Conservation (phyloP, 1,139 yeast genomes). For the Scheffersomyces insectosa region DNA sequence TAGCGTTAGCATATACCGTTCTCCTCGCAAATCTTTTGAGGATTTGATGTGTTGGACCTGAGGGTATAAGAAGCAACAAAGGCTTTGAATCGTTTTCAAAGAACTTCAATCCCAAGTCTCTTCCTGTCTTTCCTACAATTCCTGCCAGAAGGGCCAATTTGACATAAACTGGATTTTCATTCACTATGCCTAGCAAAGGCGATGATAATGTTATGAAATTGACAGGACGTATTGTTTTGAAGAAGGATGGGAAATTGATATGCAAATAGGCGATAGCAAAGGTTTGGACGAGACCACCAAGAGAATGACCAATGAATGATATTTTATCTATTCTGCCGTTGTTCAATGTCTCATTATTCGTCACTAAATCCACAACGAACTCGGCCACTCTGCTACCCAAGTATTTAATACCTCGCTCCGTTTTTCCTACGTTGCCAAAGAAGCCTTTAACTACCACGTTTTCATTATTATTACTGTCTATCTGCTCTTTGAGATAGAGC, state of each 20-base stretch:
- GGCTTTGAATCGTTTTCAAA: slow-evolving; percentile 53
- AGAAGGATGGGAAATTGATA: slow-evolving; percentile 71
- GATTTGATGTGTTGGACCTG: slow-evolving; percentile 75
- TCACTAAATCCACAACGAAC: slow-evolving; percentile 61
- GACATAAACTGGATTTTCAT: slow-evolving; percentile 87
- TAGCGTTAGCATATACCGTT: slow-evolving; percentile 74
- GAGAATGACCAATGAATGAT: slow-evolving; percentile 88
- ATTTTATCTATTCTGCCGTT: slow-evolving; percentile 52
- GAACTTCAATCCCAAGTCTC: slow-evolving; percentile 71
- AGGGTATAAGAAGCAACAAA: slow-evolving; percentile 68
- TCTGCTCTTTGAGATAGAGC: slow-evolving; percentile 79
- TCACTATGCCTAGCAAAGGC: slow-evolving; percentile 80
- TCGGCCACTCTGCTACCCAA: slow-evolving; percentile 84
- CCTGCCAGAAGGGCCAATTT: slow-evolving; percentile 86
- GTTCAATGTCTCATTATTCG: slow-evolving; percentile 32
- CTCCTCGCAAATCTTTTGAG: slow-evolving; percentile 65
- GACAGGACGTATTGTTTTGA: slow-evolving; percentile 65
- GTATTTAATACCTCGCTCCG: slow-evolving; percentile 88
- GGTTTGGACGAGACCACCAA: slow-evolving; percentile 89
- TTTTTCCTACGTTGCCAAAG: slow-evolving; percentile 81
- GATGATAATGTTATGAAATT: slow-evolving; percentile 85
- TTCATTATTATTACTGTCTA: slow-evolving; percentile 54
- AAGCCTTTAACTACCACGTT: slow-evolving; percentile 79
- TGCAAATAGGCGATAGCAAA: slow-evolving; percentile 86
- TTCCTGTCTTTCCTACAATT: slow-evolving; percentile 90